Base-by-base conservation (phyloP, 495 filamentous ascomycete genomes). In the Podospora comata region DNA sequence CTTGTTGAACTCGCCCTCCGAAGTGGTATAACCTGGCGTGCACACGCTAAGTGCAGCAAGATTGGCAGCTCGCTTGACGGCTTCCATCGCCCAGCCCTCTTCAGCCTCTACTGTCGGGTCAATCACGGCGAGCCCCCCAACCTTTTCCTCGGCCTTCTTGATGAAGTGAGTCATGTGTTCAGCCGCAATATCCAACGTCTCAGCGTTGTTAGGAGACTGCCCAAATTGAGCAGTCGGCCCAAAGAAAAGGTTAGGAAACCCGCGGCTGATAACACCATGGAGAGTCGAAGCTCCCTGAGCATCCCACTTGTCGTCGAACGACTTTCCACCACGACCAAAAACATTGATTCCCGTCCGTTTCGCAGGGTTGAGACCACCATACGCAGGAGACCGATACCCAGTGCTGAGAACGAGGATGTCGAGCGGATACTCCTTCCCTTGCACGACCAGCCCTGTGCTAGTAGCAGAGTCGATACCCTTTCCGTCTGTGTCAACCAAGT, bases 161-260 rank as follows among this genome's bases (percentile, higher is more conserved):
- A 85, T 71, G 48, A 87, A 80, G 65, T 85, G 80, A 4, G 80
- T 81, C 1, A 83, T 69, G 30, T 86, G 79, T 13, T 67, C 71
- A 0, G 77, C 65, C 18, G 79, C 69, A 7, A 72, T 68, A 56
- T 85, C 83, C 1, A 86, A 68, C 23, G 73, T 74, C 65, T 79
- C 79, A 7, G 73, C 68, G 48, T 79, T 79, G 73, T 86, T 88
- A 1, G 75, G 74, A 56, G 69, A 77, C 44, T 73, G 65, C 28
- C 69, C 75, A 0, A 74, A 64, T 73, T 89, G 86, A 20, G 67
- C 61, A 0, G 76, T 58, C 23, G 79, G 79, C 0, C 78, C 61
- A 62, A 80, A 81, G 74, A 87, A 87, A 16, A 88, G 69, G 65
- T 87, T 88, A 26, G 86, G 86, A 65, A 87, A 87, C 4, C 78